Evolutionary conservation across 306 rosid species (phyloP).

Genomic region (Pyrus betulifolia): DNA sequence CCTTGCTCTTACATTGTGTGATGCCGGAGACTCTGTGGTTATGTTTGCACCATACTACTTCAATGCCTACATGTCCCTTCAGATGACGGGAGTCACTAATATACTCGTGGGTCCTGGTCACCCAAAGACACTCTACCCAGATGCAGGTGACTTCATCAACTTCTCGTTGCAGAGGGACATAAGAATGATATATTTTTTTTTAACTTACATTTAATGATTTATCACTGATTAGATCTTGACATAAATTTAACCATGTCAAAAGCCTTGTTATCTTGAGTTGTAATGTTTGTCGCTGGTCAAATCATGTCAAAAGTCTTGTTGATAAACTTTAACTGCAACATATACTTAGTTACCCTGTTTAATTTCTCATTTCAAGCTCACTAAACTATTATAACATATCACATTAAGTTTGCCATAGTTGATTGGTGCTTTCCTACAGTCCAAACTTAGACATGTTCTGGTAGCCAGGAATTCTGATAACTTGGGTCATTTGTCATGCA

Average conservation of each 20-base stretch:
- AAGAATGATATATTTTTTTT: neutral
- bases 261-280: neutral
- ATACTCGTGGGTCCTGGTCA: slow-evolving; percentile 79
- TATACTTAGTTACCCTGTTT: neutral
- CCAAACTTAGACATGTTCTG: neutral
- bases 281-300: neutral
- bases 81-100: slow-evolving; percentile 87
- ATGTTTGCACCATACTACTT: slow-evolving; percentile 94
- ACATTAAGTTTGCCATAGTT: neutral
- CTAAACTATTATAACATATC: neutral
- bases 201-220: neutral
- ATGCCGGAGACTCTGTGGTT: slow-evolving; percentile 81
- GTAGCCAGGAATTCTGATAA: neutral
- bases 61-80: slow-evolving; percentile 89
- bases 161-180: neutral
- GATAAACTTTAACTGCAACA: neutral
- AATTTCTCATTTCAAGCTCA: neutral
- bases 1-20: slow-evolving; percentile 90
- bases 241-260: slow-evolving; percentile 6
- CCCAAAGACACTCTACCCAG: slow-evolving; percentile 77
- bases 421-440: neutral
- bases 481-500: neutral
- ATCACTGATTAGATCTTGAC: neutral
- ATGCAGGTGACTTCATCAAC: slow-evolving; percentile 49
- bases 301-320: neutral